A percentile compares a stretch with the other conserved stretches of the same genome.
Conservation (phyloP, 352 stramenopile genomes). For the Phytophthora meadii region DNA sequence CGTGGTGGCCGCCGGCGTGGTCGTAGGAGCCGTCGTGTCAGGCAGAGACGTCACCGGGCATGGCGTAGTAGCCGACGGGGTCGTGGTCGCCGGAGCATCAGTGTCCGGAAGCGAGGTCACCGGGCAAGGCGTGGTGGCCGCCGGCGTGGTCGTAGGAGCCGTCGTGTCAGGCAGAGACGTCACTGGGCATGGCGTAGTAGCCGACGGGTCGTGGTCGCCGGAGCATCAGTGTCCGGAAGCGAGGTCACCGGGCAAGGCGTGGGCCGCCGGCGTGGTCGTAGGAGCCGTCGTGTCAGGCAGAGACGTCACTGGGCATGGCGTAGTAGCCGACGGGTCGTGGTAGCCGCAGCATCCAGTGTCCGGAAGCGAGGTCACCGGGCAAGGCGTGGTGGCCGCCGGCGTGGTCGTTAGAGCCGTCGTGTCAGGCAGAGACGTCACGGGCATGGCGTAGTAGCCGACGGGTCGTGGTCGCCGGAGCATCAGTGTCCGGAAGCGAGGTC, state of each 20-base stretch:
- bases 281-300: slow-evolving; percentile 7
- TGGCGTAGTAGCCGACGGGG: neutral
- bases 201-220: neutral
- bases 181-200: neutral
- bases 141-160: neutral
- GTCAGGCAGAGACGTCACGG: slow-evolving; percentile 12
- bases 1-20: neutral
- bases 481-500: slow-evolving; percentile 7
- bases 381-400: slow-evolving; percentile 1
- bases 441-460: slow-evolving; percentile 4
- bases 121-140: slow-evolving; percentile 1
- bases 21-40: slow-evolving; percentile 7
- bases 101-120: slow-evolving; percentile 16
- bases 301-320: slow-evolving; percentile 11
- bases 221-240: slow-evolving; percentile 1
- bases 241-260: slow-evolving; percentile 5
- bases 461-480: neutral
- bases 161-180: slow-evolving; percentile 18
- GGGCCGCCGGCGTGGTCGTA: neutral
- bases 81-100: neutral
- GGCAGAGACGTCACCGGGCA: slow-evolving; percentile 17
- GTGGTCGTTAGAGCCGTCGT: neutral
- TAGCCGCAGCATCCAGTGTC: slow-evolving; percentile 1
- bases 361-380: slow-evolving; percentile 9
- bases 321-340: slow-evolving; percentile 1